Conservation (phyloP, 140 eudicot genomes). For the Ambrosia hybrid region DNA sequence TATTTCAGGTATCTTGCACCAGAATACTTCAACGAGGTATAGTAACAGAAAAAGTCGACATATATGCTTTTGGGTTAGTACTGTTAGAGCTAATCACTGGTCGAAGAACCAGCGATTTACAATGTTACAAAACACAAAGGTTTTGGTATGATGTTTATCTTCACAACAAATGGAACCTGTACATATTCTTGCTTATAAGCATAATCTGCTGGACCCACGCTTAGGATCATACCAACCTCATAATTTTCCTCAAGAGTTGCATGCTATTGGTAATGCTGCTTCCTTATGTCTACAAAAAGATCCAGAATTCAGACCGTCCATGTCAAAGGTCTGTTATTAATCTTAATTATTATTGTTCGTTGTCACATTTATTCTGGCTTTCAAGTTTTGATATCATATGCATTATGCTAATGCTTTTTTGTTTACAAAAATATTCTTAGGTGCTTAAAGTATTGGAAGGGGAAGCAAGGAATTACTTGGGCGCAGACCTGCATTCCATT, state of each 20-base stretch:
- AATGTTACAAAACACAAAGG: constrained; percentile 33
- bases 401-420: not conserved
- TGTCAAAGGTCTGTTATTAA: constrained; percentile 73
- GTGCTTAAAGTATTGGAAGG: constrained; percentile 83
- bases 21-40: constrained; percentile 61
- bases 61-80: constrained; percentile 87
- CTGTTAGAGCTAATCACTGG: constrained; percentile 80
- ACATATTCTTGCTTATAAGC: constrained; percentile 48
- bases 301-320: constrained; percentile 80
- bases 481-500: constrained; percentile 49
- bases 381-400: not conserved
- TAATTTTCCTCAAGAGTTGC: constrained; percentile 58
- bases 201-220: constrained; percentile 53
- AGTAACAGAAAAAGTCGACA: constrained; percentile 82
- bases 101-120: constrained; percentile 51
- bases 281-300: constrained; percentile 72
- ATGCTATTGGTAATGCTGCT: constrained; percentile 82
- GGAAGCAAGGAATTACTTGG: constrained; percentile 44
- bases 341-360: not conserved
- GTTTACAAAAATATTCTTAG: constrained; percentile 29
- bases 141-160: constrained; percentile 46
- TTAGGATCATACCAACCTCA: constrained; percentile 45
- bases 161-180: constrained; percentile 41
- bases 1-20: constrained; percentile 81
- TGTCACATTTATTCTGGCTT: not conserved